These are phyloP conservation scores for Xylariaceae sp. DNA, from an alignment of 2,329 filamentous ascomycete genomes.

Conservation along the genomic window DNA sequence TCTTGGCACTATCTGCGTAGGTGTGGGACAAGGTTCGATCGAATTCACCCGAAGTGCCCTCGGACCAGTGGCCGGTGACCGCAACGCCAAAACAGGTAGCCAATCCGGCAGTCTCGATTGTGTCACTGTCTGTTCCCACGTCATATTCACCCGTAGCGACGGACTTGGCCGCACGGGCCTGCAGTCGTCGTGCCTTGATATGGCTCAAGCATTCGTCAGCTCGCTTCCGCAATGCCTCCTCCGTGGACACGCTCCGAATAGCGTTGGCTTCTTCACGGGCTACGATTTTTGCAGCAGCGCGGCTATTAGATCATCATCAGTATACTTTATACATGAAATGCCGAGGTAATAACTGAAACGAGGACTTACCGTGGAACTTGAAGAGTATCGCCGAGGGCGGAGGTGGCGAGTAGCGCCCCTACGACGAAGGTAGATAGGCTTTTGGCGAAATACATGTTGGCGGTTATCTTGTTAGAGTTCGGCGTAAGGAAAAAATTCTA, in stretches of 20 bases:
- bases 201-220: background rate
- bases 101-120: slow-evolving; percentile 1
- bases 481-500: no score
- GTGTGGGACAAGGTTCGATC: slow-evolving; percentile 6
- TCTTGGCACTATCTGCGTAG: no score
- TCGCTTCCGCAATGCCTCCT: slow-evolving; percentile 1
- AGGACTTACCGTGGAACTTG: slow-evolving; percentile 10
- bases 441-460: slow-evolving; percentile 15
- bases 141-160: background rate
- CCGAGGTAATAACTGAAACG: background rate
- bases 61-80: slow-evolving; percentile 12
- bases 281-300: background rate
- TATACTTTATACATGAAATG: background rate
- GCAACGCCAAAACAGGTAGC: slow-evolving; percentile 18
- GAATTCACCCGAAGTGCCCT: background rate
- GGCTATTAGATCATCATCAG: background rate
- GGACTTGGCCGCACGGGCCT: background rate
- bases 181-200: background rate
- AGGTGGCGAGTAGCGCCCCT: slow-evolving; percentile 5
- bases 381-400: background rate
- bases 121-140: background rate
- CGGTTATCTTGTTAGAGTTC: background rate
- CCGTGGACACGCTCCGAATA: background rate
- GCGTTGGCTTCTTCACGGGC: background rate
- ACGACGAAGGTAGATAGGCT: slow-evolving; percentile 3